phyloP scores from a whole-genome alignment of 176 grass and related monocot species.

The Zea luxurians region DNA sequence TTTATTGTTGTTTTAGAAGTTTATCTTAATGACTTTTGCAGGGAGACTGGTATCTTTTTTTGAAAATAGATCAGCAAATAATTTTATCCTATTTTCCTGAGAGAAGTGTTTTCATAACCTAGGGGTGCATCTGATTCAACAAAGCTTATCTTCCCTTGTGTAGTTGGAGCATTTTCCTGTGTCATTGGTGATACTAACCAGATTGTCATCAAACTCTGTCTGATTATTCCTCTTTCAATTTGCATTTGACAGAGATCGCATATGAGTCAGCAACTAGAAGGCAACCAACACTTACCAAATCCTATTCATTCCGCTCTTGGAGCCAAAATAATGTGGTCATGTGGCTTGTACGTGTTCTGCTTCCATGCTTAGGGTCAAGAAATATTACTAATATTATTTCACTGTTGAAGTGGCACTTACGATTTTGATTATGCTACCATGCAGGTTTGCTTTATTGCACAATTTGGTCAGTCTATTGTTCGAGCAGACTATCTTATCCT shows the following conservation, averaged over 20 bases:
- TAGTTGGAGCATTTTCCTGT: too few relatives aligned
- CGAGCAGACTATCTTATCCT: too few relatives aligned
- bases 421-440: too few relatives aligned
- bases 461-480: too few relatives aligned
- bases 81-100: conserved; percentile 1
- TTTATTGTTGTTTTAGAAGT: conserved; percentile 16
- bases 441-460: too few relatives aligned
- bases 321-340: too few relatives aligned
- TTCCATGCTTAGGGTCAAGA: background rate
- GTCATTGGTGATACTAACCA: too few relatives aligned
- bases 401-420: conserved; percentile 11
- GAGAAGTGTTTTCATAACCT: background rate
- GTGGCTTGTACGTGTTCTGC: conserved; percentile 66
- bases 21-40: background rate
- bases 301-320: too few relatives aligned
- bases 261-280: conserved; percentile 84
- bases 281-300: conserved; percentile 80
- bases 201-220: too few relatives aligned
- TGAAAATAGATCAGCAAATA: background rate
- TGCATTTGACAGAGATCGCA: too few relatives aligned
- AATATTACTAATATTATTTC: background rate
- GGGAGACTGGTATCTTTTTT: background rate
- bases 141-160: background rate
- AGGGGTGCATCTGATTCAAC: background rate
- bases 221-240: too few relatives aligned